phyloP scores from a whole-genome alignment of 768 basidiomycete genomes.

The Suillus bovinus region DNA sequence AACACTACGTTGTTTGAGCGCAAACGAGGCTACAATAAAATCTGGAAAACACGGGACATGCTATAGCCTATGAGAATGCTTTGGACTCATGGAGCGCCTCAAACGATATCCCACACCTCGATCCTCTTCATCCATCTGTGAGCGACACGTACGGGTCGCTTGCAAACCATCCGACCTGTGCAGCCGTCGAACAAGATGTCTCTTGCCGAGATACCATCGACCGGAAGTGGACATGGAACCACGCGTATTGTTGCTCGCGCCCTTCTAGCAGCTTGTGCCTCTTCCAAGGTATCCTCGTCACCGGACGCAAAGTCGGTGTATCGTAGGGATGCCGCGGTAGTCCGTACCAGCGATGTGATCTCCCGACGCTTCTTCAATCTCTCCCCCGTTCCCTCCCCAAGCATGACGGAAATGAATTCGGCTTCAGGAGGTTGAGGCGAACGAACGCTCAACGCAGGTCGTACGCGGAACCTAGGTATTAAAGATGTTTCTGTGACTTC shows the following conservation, averaged over 20 bases:
- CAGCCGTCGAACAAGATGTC: conserved; percentile 4
- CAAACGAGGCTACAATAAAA: conserved; percentile 4
- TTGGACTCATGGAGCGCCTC: neutral
- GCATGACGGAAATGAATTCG: conserved; percentile 3
- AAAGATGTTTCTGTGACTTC: conserved; percentile 5
- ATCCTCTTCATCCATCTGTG: conserved; percentile 9
- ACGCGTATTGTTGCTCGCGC: conserved; percentile 6
- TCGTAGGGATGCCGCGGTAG: conserved; percentile 4
- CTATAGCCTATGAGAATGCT: conserved; percentile 1
- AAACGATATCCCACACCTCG: conserved; percentile 8
- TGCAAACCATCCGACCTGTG: conserved; percentile 7
- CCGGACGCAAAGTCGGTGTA: conserved; percentile 6
- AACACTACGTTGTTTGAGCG: conserved; percentile 6
- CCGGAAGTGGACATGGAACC: conserved; percentile 7
- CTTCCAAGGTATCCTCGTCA: conserved; percentile 7
- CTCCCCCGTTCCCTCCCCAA: conserved; percentile 3
- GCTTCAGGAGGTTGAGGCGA: conserved; percentile 8
- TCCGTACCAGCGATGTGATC: conserved; percentile 4
- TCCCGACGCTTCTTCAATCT: conserved; percentile 7
- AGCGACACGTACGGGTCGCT: conserved; percentile 4
- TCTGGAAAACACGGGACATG: neutral
- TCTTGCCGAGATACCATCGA: conserved; percentile 8
- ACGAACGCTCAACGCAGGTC: conserved; percentile 1
- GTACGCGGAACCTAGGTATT: conserved; percentile 5
- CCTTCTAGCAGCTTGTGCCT: conserved; percentile 5